These are phyloP conservation scores for Xylaria multiplex DNA, from an alignment of 2,329 filamentous ascomycete genomes.

Conservation along the genomic window DNA sequence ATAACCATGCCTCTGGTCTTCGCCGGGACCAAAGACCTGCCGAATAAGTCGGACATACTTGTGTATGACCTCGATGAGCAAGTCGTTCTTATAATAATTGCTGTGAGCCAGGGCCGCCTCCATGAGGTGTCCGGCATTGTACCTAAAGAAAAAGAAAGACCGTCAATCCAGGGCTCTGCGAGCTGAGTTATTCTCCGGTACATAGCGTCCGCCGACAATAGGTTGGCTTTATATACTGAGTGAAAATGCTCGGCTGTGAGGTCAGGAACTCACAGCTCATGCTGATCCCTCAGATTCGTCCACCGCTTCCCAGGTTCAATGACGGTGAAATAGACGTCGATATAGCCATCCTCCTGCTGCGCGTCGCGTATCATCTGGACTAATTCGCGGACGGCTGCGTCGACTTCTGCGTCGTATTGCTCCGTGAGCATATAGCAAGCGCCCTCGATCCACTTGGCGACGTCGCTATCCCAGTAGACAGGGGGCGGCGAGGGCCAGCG, in stretches of 20 bases:
- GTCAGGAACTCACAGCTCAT: conserved; percentile 62
- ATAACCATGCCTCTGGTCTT: conserved; percentile 65
- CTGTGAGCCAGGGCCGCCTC: conserved; percentile 68
- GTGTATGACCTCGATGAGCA: conserved; percentile 62
- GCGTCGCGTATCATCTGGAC: conserved; percentile 66
- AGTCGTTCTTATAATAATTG: conserved; percentile 61
- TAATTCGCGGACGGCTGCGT: conserved; percentile 63
- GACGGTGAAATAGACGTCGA: conserved; percentile 71
- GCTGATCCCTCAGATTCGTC: conserved; percentile 68
- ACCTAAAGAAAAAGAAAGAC: conserved; percentile 49
- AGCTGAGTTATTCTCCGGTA: neutral
- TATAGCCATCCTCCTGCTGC: conserved; percentile 68
- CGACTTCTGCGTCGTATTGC: conserved; percentile 57
- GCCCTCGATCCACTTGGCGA: conserved; percentile 71
- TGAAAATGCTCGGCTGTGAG: neutral
- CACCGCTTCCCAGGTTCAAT: conserved; percentile 65
- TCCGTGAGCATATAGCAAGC: conserved; percentile 65
- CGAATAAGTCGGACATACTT: conserved; percentile 65
- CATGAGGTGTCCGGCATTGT: conserved; percentile 70
- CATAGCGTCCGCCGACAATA: neutral
- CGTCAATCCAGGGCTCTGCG: conserved; percentile 9
- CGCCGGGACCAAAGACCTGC: conserved; percentile 60
- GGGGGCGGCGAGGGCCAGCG: conserved; percentile 67
- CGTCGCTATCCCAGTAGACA: conserved; percentile 66
- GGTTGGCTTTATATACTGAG: neutral